Percentiles rank a stretch among this genome's conserved stretches.
Conservation (phyloP, 768 basidiomycete genomes). For the Xerocomellus intermedius region DNA sequence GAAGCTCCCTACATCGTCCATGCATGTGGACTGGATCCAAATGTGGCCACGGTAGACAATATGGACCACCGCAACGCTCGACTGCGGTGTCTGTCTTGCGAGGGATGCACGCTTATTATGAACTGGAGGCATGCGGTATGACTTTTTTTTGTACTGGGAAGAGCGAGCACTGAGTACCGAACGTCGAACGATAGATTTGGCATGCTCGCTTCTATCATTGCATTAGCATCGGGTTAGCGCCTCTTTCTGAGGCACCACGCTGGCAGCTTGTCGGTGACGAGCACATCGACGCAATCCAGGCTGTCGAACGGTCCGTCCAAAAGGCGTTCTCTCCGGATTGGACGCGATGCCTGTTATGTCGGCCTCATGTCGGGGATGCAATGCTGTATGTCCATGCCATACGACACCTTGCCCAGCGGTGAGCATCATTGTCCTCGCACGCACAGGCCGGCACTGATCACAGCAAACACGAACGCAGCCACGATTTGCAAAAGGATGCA, state of each 20-base stretch:
- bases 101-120: background rate
- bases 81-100: constrained; percentile 10
- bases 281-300: constrained; percentile 6
- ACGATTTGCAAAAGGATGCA: background rate
- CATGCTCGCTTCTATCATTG: constrained; percentile 9
- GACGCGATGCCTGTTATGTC: constrained; percentile 12
- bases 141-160: background rate
- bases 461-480: constrained; percentile 2
- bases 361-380: constrained; percentile 4
- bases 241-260: background rate
- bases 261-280: constrained; percentile 12
- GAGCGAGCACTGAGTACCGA: background rate
- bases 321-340: background rate
- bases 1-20: constrained; percentile 12
- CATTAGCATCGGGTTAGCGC: background rate
- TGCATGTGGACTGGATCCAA: constrained; percentile 14
- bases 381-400: background rate
- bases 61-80: constrained; percentile 15
- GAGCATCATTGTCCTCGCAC: background rate
- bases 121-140: constrained; percentile 14
- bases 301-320: background rate
- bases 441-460: background rate
- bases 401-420: constrained; percentile 1
- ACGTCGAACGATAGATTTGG: constrained; percentile 3
- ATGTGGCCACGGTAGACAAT: constrained; percentile 5